Evolutionary conservation across 176 grass and related monocot genomes (phyloP).

Genomic region (Canna indica): DNA sequence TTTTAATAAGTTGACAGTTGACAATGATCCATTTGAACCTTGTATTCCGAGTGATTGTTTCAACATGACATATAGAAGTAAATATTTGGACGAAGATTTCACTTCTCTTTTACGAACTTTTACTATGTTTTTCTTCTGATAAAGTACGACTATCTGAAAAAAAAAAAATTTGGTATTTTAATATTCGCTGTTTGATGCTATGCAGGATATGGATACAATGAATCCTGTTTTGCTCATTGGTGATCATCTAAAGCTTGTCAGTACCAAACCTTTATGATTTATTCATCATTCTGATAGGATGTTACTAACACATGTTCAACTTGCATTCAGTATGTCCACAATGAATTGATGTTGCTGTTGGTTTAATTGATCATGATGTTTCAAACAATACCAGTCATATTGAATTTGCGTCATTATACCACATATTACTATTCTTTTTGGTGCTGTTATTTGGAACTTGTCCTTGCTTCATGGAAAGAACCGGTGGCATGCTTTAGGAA

Average conservation of each 20-base stretch:
- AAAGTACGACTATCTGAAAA: no score
- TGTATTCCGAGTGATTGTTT: neutral
- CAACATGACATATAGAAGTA: neutral
- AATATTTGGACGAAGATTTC: neutral
- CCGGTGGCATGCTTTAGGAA: neutral
- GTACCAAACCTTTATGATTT: slow-evolving; percentile 11
- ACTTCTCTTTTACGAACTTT: neutral
- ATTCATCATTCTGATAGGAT: neutral
- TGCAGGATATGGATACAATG: slow-evolving; percentile 70
- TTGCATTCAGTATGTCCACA: neutral
- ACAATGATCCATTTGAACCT: neutral
- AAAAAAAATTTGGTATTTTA: no score
- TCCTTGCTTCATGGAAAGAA: neutral
- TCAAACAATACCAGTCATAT: neutral
- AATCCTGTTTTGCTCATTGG: slow-evolving; percentile 52
- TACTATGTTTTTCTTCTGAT: neutral
- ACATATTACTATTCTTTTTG: neutral
- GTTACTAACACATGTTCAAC: neutral
- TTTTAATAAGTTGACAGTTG: neutral
- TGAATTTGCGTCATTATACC: neutral
- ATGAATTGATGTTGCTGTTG: neutral
- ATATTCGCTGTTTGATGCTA: neutral
- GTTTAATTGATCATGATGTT: neutral
- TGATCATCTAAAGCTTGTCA: slow-evolving; percentile 58
- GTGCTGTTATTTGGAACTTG: neutral